Base-by-base conservation (phyloP, 495 filamentous ascomycete genomes). In the Staphylotrichum longicolle region DNA sequence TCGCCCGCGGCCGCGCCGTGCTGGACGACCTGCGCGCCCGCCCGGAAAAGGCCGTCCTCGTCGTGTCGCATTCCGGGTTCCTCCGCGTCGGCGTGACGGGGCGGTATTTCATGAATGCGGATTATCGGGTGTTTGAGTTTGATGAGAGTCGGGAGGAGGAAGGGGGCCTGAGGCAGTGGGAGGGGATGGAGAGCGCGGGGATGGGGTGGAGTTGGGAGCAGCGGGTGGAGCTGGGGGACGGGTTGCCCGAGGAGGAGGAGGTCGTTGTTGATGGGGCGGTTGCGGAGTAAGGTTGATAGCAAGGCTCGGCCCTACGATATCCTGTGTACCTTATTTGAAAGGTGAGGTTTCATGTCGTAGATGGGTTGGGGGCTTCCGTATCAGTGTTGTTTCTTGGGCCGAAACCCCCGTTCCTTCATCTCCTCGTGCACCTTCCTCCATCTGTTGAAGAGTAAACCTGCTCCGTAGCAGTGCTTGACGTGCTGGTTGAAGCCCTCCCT, bases 111-210 rank as follows among this genome's bases (percentile, higher is more conserved):
- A 76, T 75, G 48, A 88, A 88, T 64, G 85, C 80, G 7, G 85
- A 88, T 64, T 88, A 81, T 64, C 77, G 85, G 8, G 73, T 88
- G 46, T 87, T 86, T 63, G 81, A 86, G 4, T 83, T 85, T 58
- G 77, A 72, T 37, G 72, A 73, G 30, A 59, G 60, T 4, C 54
- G 68, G 35, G 55, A 44, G 0, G 32, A 63, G 66, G 5, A 52
- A 63, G 10, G 52, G 66, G 37, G 37, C 37, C 1, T 65, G 60
- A 57, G 58, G 59, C 42, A 48, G 51, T 63, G 56, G 63, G 63
- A 63, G 59, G 63, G 55, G 60, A 60, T 15, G 41, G 40, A 35
- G 45, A 30, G 42, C 11, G 68, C 66, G 0, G 68, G 68, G 11
- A 39, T 71, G 34, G 63, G 63, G 12, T 60, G 58, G 62, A 67